Evolutionary conservation across 148 eudicot species (phyloP).

Genomic region (Drosera capensis): DNA sequence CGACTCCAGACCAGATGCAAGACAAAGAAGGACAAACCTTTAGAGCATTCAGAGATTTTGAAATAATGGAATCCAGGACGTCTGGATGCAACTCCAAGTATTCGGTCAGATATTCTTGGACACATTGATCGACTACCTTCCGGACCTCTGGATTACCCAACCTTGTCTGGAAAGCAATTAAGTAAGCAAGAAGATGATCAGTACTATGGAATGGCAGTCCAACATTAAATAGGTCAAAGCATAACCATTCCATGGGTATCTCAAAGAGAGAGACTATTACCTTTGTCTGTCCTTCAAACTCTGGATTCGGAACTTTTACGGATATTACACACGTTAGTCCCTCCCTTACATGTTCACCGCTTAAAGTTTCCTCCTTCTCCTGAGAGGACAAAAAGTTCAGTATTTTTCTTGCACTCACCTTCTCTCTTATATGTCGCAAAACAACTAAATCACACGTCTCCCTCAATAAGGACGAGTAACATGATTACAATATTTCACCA

Average conservation of each 20-base stretch:
- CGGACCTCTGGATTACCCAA: conserved; percentile 97
- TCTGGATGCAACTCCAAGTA: conserved; percentile 97
- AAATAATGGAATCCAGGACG: conserved; percentile 70
- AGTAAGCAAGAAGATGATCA: background rate
- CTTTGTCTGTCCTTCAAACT: conserved; percentile 99
- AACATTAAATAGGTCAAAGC: background rate
- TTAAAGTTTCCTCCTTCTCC: conserved; percentile 81
- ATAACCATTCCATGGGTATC: background rate
- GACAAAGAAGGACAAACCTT: conserved; percentile 41
- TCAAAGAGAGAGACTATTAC: conserved; percentile 13
- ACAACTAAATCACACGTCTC: too few relatives aligned
- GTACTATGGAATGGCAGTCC: background rate
- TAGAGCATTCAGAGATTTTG: conserved; percentile 80
- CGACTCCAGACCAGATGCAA: too few relatives aligned
- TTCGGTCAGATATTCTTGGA: conserved; percentile 82
- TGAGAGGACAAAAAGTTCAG: conserved; percentile 7
- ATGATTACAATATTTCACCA: too few relatives aligned
- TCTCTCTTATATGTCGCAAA: too few relatives aligned
- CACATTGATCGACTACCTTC: conserved; percentile 74
- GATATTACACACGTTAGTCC: conserved; percentile 84
- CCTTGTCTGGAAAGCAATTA: conserved; percentile 39
- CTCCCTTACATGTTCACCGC: conserved; percentile 92
- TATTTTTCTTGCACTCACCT: too few relatives aligned
- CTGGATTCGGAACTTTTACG: conserved; percentile 92
- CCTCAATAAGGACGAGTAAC: too few relatives aligned